Conservation (phyloP, 352 stramenopile species). For the Plasmopara viticola region DNA sequence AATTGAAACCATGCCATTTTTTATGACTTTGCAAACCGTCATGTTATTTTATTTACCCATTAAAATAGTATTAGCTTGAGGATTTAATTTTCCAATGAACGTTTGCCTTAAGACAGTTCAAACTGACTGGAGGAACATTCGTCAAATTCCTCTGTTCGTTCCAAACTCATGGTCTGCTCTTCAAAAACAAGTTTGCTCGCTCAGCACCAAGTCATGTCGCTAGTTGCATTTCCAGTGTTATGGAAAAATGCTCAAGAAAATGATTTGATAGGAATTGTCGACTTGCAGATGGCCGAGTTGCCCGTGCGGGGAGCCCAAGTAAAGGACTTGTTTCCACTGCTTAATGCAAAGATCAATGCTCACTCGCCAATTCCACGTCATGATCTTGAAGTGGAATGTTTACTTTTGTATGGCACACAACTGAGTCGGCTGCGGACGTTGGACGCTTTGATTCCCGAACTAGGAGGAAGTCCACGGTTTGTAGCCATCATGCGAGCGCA, state of each 20-base stretch:
- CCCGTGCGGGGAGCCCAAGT: neutral
- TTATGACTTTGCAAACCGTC: no score
- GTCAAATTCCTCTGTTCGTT: no score
- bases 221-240: neutral
- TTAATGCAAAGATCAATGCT: slow-evolving; percentile 1
- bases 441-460: slow-evolving; percentile 7
- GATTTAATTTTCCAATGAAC: no score
- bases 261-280: neutral
- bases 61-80: no score
- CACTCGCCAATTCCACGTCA: neutral
- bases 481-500: slow-evolving; percentile 3
- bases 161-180: no score
- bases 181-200: no score
- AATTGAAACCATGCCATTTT: no score
- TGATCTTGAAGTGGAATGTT: neutral
- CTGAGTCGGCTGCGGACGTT: neutral
- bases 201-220: neutral
- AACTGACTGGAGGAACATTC: no score
- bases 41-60: no score
- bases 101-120: no score
- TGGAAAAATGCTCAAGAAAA: slow-evolving; percentile 2
- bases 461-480: slow-evolving; percentile 5
- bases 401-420: slow-evolving; percentile 1
- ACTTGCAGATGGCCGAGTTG: neutral
- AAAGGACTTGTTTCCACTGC: slow-evolving; percentile 1